Base-by-base conservation (phyloP, 23 red algal genomes). In the Pyropia yezoensis region DNA sequence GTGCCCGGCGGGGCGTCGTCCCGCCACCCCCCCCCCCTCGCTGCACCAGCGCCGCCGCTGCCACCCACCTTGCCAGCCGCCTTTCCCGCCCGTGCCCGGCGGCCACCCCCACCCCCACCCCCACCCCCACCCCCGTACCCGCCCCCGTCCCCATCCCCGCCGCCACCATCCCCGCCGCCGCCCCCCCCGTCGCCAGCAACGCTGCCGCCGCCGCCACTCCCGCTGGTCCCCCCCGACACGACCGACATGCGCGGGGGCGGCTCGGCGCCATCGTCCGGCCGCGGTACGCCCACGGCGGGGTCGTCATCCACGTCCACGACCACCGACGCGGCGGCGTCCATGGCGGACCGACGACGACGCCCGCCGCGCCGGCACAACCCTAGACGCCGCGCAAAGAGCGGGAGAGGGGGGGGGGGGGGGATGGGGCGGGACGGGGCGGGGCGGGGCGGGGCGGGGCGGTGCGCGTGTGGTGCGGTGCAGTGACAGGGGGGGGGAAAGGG, bases 181-280 rank as follows among this genome's bases (percentile, higher is more conserved):
- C 27, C 18, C 2, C 47, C 17, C 21, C 79, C 79, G 1, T 66
- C 79, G 51, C 74, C 79, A 1, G 39, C 65, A 6, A 74, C 72
- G 49, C 74, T 70, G 58, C 52, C 56, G 19, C 50, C 66, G 64
- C 67, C 57, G 66, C 29, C 27, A 18, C 47, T 18, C 17, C 17
- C 47, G 16, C 47, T 18, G 27, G 32, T n/a, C 50, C 7, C 32
- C 5, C 47, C 33, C 29, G 32, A 52, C 18, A 52, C 18, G 17
- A 70, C 17, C 27, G 39, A 19, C 27, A 18, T 70, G 18, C 23
- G 17, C 27, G 26, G 34, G 6, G 24, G 27, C 57, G 12, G 57
- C 6, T 26, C 24, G 5, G 24, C 9, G 57, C 24, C 24, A 29
- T 29, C 57, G 12, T 61, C 57, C 3, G 7, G 6, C 27, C 24